A percentile compares a stretch with the other conserved stretches of the same genome.
phyloP scores from a whole-genome alignment of 2,329 filamentous ascomycete species.

The Fulvia fulva region DNA sequence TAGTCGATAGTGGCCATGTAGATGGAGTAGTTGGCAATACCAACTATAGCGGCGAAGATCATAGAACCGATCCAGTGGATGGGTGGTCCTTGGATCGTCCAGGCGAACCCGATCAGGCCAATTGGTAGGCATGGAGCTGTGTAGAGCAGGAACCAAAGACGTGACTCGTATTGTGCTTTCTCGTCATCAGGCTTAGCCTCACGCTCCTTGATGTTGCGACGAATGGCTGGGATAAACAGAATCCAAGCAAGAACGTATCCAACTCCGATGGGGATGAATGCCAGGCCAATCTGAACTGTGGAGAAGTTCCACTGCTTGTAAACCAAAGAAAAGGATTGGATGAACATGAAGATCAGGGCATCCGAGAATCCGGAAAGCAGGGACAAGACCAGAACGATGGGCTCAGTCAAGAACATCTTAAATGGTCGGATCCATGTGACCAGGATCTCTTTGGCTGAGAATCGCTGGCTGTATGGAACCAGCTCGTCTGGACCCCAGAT shows the following conservation, averaged over 20 bases:
- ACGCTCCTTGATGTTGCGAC: slow-evolving; percentile 50
- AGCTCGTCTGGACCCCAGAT: slow-evolving; percentile 76
- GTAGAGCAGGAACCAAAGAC: slow-evolving; percentile 64
- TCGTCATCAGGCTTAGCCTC: slow-evolving; percentile 47
- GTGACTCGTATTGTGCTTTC: slow-evolving; percentile 60
- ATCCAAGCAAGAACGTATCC: slow-evolving; percentile 64
- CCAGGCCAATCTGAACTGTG: slow-evolving; percentile 55
- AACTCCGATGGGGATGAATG: slow-evolving; percentile 64
- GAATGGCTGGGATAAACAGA: slow-evolving; percentile 55
- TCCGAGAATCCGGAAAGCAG: slow-evolving; percentile 72
- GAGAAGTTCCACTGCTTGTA: slow-evolving; percentile 65
- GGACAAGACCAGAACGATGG: slow-evolving; percentile 68
- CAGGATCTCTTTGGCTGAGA: slow-evolving; percentile 43
- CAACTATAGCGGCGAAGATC: slow-evolving; percentile 64
- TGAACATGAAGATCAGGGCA: slow-evolving; percentile 75
- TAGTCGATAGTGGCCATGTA: slow-evolving; percentile 74
- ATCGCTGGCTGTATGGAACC: slow-evolving; percentile 40
- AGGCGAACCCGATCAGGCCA: slow-evolving; percentile 69
- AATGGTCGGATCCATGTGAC: slow-evolving; percentile 64
- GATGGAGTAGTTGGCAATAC: slow-evolving; percentile 60
- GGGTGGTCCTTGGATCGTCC: slow-evolving; percentile 62
- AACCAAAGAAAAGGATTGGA: slow-evolving; percentile 67
- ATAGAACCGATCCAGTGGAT: slow-evolving; percentile 68
- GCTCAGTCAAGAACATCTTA: slow-evolving; percentile 72
- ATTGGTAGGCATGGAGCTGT: slow-evolving; percentile 61